Base-by-base conservation (phyloP, 495 filamentous ascomycete species). In the Friedmanniomyces endolithicus region DNA sequence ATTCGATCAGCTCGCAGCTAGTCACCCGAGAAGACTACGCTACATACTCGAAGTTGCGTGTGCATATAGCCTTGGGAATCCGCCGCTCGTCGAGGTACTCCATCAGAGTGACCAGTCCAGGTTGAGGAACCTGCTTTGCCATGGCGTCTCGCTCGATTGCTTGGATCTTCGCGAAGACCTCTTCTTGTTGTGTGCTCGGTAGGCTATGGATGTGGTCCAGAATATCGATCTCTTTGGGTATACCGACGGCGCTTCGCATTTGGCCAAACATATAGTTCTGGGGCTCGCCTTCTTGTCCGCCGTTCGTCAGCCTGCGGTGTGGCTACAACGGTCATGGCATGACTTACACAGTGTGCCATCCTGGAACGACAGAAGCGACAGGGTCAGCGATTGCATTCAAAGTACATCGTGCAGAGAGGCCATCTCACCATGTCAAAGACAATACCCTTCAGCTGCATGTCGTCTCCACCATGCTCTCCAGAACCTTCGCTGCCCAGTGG, bases 1-100 rank as follows among this genome's bases (percentile, higher is more conserved):
- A 20, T 19, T 27, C 12, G 46, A 11, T 24, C 12, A 11, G 19
- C 1, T 20, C 24, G 29, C 19, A 2, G n/a, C n/a, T n/a, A n/a
- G n/a, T n/a, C 29, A 46, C 14, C 48, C 45, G 17, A 71, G 29
- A 66, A 50, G 22, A 78, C 74, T 47, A 49, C 2, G 43, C 17
- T 43, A 68, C 65, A 48, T 73, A 80, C 76, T 94, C 88, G 62
- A 95, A 96, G 72, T 98, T 98, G 63, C 92, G 76, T 6, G 92
- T 98, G 71, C 90, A 95, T 56, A 98, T 86, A 0, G 77, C 92
- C 66, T 92, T 88, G 51, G 73, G 78, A 1, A 96, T 63, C 0
- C 69, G 67, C 19, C 75, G 74, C 4, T 69, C 65, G 59, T 94
- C 80, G 0, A 96, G 76, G 68, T 92, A 95, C 27, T 78, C 68